These are phyloP conservation scores for Dioscorea cayenensis DNA, from an alignment of 116 monocot genomes.

Conservation along the genomic window DNA sequence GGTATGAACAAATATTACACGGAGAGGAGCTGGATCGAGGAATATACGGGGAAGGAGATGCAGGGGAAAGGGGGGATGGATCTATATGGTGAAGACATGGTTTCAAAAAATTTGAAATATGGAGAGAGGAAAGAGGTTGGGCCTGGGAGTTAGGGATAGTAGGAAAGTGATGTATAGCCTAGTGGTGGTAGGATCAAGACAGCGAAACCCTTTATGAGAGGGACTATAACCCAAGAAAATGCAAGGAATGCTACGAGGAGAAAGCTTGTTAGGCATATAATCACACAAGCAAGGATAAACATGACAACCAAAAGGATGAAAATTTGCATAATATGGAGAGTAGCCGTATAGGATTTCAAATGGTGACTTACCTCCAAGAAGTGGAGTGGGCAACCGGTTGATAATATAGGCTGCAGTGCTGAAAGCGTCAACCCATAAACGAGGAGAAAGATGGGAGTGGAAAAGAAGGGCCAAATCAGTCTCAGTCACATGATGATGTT, in stretches of 20 bases:
- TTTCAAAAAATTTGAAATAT: too few species aligned
- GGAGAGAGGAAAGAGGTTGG: too few species aligned
- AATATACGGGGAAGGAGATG: too few species aligned
- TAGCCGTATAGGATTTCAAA: not conserved
- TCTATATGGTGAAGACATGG: too few species aligned
- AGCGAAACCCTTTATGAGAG: too few species aligned
- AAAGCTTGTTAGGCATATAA: not conserved
- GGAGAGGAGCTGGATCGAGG: too few species aligned
- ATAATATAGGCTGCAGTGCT: not conserved
- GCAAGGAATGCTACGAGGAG: not conserved
- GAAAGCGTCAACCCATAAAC: not conserved
- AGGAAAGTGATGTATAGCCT: too few species aligned
- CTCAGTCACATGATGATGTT: not conserved
- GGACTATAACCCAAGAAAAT: too few species aligned
- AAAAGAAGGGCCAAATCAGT: not conserved
- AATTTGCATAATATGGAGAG: not conserved
- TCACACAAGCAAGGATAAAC: not conserved
- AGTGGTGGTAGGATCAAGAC: too few species aligned
- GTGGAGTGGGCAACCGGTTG: not conserved
- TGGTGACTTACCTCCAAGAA: not conserved
- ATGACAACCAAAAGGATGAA: not conserved
- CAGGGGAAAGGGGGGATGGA: too few species aligned
- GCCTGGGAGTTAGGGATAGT: too few species aligned
- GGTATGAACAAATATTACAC: too few species aligned
- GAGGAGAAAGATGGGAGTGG: not conserved